Conservation (phyloP, 306 rosid species). For the Gastrolobium bilobum region DNA sequence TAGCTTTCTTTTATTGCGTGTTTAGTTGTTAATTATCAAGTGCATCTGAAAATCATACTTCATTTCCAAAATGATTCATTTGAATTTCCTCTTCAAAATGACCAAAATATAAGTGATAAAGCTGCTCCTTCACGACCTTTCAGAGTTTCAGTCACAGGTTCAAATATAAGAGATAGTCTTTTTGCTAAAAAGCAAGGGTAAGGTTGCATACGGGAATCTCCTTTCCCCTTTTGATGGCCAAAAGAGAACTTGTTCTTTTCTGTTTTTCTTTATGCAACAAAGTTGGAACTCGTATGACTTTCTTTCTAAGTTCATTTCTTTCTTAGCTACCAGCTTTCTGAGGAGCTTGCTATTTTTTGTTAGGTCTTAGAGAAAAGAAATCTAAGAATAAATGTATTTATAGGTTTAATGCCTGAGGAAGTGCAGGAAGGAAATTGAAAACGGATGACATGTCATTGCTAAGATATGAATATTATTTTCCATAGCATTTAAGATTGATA, state of each 20-base stretch:
- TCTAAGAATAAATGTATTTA: neutral
- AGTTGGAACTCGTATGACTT: slow-evolving; percentile 14
- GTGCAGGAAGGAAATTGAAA: neutral
- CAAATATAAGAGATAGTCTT: too few species aligned
- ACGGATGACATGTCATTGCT: neutral
- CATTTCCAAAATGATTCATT: neutral
- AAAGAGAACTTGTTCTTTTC: neutral
- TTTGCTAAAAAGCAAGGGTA: too few species aligned
- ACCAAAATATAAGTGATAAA: neutral
- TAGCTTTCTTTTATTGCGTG: neutral
- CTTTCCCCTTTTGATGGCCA: neutral
- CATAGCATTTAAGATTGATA: slow-evolving; percentile 8
- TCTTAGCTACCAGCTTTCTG: neutral
- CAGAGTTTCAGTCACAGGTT: too few species aligned
- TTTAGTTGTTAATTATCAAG: neutral
- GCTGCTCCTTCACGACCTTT: too few species aligned
- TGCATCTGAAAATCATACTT: slow-evolving; percentile 10
- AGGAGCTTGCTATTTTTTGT: slow-evolving; percentile 16
- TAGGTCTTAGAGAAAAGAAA: neutral
- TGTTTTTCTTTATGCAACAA: neutral
- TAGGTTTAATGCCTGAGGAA: neutral
- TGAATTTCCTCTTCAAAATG: neutral
- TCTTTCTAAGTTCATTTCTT: neutral
- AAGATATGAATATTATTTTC: slow-evolving; percentile 2
- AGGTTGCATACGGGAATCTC: too few species aligned